Base-by-base conservation (phyloP, 768 basidiomycete species). In the Hypholoma sublateritium region DNA sequence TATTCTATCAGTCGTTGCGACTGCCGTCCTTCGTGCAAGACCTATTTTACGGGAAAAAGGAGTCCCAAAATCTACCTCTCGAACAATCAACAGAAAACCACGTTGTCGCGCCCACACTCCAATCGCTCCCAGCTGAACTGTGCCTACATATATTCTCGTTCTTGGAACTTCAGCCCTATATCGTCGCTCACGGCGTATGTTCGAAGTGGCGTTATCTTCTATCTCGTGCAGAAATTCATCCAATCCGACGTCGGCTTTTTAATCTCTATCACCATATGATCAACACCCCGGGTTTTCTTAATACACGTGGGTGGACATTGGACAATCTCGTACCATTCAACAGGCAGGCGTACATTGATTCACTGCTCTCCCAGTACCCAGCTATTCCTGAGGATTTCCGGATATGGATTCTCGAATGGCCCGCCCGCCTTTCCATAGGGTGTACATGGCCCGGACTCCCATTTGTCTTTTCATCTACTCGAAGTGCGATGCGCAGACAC, bases 381-480 rank as follows among this genome's bases (percentile, higher is more conserved):
- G 39, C 17, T 5, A 41, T 41, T 17, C 59, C 59, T 3, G 51
- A 56, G 17, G 59, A 56, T 3, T 60, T 53, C 35, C 55, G 59
- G 2, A 19, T 59, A n/a, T 59, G 53, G 53, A 46, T 59, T 12
- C 48, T 59, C 12, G 58, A 59, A 50, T 59, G 58, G 58, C 58
- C 58, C 12, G 58, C 13, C 13, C 22, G 21, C 1, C 13, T 51
- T 9, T 19, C 42, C 5, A 45, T 57, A 32, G 13, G 36, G 1
- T 43, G 25, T 21, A 54, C 32, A 2, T 60, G 59, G 59, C 59
- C 59, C 11, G 55, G 45, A 1, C 46, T 60, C 3, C 50, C 37
- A 5, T 39, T 39, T 39, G 37, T 39, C 3, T 4, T 14, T 17
- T 13, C 12, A 4, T 13, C 13, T 17, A 13, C 37, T 4, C 3